Conservation (phyloP, 257 asterid species). For the Perilla frutescens region DNA sequence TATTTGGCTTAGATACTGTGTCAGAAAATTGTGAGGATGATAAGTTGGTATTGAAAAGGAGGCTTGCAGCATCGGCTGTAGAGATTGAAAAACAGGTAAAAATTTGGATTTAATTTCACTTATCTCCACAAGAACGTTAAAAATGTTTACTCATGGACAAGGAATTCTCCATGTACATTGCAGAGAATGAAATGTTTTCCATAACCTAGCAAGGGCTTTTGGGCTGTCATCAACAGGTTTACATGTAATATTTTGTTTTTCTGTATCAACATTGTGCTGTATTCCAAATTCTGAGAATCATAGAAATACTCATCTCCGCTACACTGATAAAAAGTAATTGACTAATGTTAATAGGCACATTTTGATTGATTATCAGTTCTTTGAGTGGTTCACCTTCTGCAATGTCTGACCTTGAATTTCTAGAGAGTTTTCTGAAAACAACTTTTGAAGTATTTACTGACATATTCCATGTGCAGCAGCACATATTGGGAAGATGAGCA, state of each 20-base stretch:
- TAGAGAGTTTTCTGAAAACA: slow-evolving; percentile 25
- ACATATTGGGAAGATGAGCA: slow-evolving; percentile 29
- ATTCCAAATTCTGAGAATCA: slow-evolving; percentile 9
- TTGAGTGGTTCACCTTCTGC: slow-evolving; percentile 31
- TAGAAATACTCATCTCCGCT: not conserved
- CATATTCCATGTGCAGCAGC: slow-evolving; percentile 39
- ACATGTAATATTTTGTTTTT: slow-evolving; percentile 23
- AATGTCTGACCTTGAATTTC: slow-evolving; percentile 25
- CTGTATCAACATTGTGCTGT: slow-evolving; percentile 26
- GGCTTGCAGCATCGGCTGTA: slow-evolving; percentile 73
- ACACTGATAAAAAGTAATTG: slow-evolving; percentile 4
- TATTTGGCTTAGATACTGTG: slow-evolving; percentile 63
- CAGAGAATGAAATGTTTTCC: slow-evolving; percentile 96
- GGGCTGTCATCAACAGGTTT: slow-evolving; percentile 33
- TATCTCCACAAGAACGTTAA: slow-evolving; percentile 13
- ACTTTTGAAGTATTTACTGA: slow-evolving; percentile 29
- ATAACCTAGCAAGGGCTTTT: slow-evolving; percentile 35
- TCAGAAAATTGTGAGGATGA: slow-evolving; percentile 74
- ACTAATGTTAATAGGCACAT: not conserved
- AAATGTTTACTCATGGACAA: slow-evolving; percentile 20
- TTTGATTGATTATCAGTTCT: slow-evolving; percentile 23
- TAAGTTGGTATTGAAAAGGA: slow-evolving; percentile 66
- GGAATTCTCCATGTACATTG: slow-evolving; percentile 37
- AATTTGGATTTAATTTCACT: slow-evolving; percentile 8
- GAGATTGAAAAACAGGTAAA: slow-evolving; percentile 89